Conservation (phyloP, 164 flowering plant species). For the Vitis labrusca region DNA sequence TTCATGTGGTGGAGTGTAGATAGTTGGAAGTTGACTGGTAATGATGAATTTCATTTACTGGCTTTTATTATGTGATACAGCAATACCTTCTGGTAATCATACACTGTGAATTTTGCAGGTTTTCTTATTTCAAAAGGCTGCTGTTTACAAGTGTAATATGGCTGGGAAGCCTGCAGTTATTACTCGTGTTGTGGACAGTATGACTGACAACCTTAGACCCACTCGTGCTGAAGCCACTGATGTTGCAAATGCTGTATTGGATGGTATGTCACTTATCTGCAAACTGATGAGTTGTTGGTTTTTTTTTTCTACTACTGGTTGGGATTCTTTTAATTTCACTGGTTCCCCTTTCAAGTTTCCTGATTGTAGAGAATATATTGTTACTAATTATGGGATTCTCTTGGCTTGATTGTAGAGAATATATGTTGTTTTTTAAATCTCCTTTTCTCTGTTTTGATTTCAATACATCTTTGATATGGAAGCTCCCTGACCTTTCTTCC, state of each 20-base stretch:
- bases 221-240: conserved; percentile 97
- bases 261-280: conserved; percentile 44
- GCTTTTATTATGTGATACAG: neutral
- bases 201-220: conserved; percentile 91
- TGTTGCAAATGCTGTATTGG: conserved; percentile 87
- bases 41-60: neutral
- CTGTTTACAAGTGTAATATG: conserved; percentile 87
- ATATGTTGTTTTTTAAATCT: too few species aligned
- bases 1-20: neutral
- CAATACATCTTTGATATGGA: neutral
- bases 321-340: too few species aligned
- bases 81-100: neutral
- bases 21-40: neutral
- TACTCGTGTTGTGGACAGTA: conserved; percentile 95
- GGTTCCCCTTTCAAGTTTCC: too few species aligned
- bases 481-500: neutral
- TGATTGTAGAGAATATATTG: too few species aligned
- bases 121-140: conserved; percentile 84
- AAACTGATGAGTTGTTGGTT: neutral
- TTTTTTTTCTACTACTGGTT: neutral
- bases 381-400: neutral
- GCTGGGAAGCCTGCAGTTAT: conserved; percentile 91
- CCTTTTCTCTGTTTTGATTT: too few species aligned
- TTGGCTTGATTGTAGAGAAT: neutral
- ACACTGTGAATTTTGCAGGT: conserved; percentile 48